A percentile compares a stretch with the other conserved stretches of the same genome.
Conservation (phyloP, 2,329 filamentous ascomycete genomes). For the Lachnellula willkommii region DNA sequence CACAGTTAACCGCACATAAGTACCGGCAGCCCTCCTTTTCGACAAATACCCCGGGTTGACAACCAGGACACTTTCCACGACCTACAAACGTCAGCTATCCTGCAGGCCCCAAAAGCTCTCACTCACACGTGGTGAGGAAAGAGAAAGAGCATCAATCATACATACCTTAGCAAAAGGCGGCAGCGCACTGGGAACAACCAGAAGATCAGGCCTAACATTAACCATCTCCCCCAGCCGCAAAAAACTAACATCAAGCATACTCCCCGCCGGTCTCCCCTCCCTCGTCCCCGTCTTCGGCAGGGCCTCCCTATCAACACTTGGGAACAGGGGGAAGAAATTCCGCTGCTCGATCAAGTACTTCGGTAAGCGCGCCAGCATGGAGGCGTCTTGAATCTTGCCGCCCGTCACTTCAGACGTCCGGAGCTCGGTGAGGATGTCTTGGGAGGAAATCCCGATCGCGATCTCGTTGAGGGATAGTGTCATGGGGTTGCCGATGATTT, state of each 20-base stretch:
- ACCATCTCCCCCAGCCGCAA: slow-evolving; percentile 88
- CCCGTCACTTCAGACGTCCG: slow-evolving; percentile 65
- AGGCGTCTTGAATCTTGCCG: slow-evolving; percentile 45
- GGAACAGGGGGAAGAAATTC: slow-evolving; percentile 87
- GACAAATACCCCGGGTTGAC: slow-evolving; percentile 88
- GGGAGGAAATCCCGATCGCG: slow-evolving; percentile 72
- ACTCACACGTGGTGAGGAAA: not conserved
- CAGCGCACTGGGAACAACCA: slow-evolving; percentile 76
- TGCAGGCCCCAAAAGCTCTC: not conserved
- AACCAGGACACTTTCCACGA: slow-evolving; percentile 81
- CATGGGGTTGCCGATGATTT: slow-evolving; percentile 85
- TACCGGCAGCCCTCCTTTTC: slow-evolving; percentile 78
- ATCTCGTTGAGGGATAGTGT: slow-evolving; percentile 84
- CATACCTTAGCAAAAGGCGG: slow-evolving; percentile 83
- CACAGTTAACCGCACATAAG: slow-evolving; percentile 75
- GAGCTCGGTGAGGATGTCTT: slow-evolving; percentile 80
- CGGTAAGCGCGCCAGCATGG: slow-evolving; percentile 55
- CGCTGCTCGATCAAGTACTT: slow-evolving; percentile 81
- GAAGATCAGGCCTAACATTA: slow-evolving; percentile 75
- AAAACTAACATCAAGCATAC: slow-evolving; percentile 77
- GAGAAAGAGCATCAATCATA: not conserved
- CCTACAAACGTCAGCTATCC: slow-evolving; percentile 51
- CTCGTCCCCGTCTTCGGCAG: slow-evolving; percentile 60
- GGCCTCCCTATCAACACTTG: slow-evolving; percentile 64
- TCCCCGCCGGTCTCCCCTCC: slow-evolving; percentile 60